Evolutionary conservation across 2,329 filamentous ascomycete genomes (phyloP), one percentile per base, ranked within the genome.

Genomic region (Aspergillus jensenii): DNA sequence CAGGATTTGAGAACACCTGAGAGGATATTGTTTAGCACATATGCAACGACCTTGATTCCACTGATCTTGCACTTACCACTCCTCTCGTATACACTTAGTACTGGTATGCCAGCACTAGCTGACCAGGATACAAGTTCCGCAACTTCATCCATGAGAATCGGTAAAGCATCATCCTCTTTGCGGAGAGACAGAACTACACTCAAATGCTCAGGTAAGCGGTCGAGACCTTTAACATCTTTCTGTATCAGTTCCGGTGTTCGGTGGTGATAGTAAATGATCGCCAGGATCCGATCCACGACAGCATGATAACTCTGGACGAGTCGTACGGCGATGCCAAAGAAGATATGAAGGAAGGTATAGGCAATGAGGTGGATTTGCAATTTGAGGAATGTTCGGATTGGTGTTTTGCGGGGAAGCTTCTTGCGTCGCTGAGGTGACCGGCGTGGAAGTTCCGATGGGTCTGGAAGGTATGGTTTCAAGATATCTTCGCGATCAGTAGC

Each of bases 71-170:
- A 65, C 83, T 51, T 81, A 96, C 93, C 93, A 61, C 88, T 95
- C 75, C 87, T 89, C 76, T 99, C 95, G 72, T 99, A 99, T 27
- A 99, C 82, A 49, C 92, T 96, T 65, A 99, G 79, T 74, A 88
- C 85, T 12, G 90, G 88, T 60, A 99, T 96, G 7, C 92, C 92
- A 23, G 91, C 90, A 69, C 91, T 91, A 27, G 91, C 88, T 72
- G 90, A 95, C 95, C 95, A 99, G 3, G 93, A 93, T 19, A 90
- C 87, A 60, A 99, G 84, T 73, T 99, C 95, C 41, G 93, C 90
- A 14, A 91, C 90, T 76, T 99, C 92, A 67, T 96, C 91, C 68
- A 98, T 87, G 60, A 99, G 77, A 23, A 88, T 86, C 68, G 96
- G 91, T 46, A 98, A 75, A 15, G 90, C 90, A 52, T 90, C 89